These are phyloP conservation scores for Claviceps capensis DNA, from an alignment of 2,329 filamentous ascomycete species.

Conservation along the genomic window DNA sequence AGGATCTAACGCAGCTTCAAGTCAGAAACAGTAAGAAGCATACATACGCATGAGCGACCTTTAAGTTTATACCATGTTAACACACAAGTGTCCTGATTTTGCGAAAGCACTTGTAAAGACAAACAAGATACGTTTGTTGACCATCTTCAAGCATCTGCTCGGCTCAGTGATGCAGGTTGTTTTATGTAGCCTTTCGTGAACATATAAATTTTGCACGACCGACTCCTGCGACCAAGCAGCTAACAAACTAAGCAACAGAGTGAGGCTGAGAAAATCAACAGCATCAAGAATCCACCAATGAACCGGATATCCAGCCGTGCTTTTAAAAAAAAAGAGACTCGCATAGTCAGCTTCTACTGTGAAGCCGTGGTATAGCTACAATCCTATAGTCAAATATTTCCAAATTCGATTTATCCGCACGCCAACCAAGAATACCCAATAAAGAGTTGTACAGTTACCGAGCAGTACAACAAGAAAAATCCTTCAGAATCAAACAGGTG, in stretches of 20 bases:
- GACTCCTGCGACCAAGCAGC: background rate
- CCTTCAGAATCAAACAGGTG: background rate
- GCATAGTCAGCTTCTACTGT: background rate
- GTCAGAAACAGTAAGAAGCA: no score
- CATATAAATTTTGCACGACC: background rate
- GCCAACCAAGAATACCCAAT: constrained; percentile 4
- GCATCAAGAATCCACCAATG: constrained; percentile 60
- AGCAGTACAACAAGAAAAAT: background rate
- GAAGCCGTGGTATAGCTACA: background rate
- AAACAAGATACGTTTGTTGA: no score
- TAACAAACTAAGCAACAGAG: background rate
- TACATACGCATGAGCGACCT: no score
- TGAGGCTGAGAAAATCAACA: constrained; percentile 39
- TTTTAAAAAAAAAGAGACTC: background rate
- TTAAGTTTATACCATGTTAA: no score
- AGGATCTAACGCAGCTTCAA: no score
- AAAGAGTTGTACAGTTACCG: constrained; percentile 3
- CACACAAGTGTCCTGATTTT: no score
- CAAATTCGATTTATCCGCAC: background rate
- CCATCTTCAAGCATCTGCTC: background rate
- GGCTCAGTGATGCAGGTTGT: background rate
- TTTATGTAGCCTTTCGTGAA: background rate
- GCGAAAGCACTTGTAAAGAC: no score
- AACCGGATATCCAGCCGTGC: background rate
- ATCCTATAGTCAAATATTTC: background rate